Conservation (phyloP, 345 rosid genomes). For the Toxicodendron radicans region DNA sequence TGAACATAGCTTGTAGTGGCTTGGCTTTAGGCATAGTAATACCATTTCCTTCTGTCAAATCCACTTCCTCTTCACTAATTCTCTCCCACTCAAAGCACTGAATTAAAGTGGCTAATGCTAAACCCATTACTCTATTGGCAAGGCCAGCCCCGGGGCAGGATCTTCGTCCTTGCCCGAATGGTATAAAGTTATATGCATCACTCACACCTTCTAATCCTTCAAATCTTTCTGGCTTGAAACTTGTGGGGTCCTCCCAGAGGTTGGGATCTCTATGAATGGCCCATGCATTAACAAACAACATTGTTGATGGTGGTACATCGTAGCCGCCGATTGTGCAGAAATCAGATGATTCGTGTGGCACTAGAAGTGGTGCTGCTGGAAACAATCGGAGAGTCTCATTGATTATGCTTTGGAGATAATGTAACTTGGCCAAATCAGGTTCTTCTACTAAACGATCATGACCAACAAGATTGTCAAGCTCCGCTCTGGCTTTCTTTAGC, state of each 20-base stretch:
- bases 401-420: conserved; percentile 40
- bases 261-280: conserved; percentile 32
- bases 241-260: conserved; percentile 28
- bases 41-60: conserved; percentile 23
- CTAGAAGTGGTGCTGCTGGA: conserved; percentile 35
- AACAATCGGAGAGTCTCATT: conserved; percentile 37
- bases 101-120: conserved; percentile 10
- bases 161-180: conserved; percentile 50
- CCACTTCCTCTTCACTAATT: background rate
- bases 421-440: conserved; percentile 34
- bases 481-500: conserved; percentile 30
- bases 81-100: conserved; percentile 38
- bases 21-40: conserved; percentile 30
- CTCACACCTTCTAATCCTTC: conserved; percentile 15
- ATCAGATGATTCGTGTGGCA: conserved; percentile 39
- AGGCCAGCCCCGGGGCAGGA: conserved; percentile 37
- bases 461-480: conserved; percentile 31
- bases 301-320: conserved; percentile 31
- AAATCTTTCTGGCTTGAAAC: conserved; percentile 41
- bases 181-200: conserved; percentile 25
- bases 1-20: conserved; percentile 33
- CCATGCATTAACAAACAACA: conserved; percentile 28
- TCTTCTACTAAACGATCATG: conserved; percentile 37
- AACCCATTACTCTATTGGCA: conserved; percentile 8
- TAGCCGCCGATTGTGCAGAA: conserved; percentile 38